Base-by-base conservation (phyloP, 768 basidiomycete genomes). In the button mushroom (Agaricus bisporus) region DNA sequence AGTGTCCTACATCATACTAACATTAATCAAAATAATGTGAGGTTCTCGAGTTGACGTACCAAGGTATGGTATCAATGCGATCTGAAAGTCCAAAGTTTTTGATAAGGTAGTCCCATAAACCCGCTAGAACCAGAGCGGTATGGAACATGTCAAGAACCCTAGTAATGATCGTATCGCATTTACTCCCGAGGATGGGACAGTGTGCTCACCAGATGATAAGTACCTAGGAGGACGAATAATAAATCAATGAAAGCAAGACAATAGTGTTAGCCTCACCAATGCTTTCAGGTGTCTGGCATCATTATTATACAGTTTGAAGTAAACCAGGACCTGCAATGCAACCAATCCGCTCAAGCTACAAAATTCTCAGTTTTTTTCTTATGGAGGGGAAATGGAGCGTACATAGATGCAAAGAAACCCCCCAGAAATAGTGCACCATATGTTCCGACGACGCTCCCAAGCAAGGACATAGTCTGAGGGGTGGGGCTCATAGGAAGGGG, bases 41-140 rank as follows among this genome's bases (percentile, higher is more conserved):
- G 18, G 25, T 39, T 39, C 17, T 9, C 15, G 15, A 22, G n/a
- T 44, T 1, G 48, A 29, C 63, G n/a, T 41, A 73, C 73, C 70
- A 70, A 22, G 70, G 65, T 35, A 77, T 73, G 8, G 54, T 50
- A 36, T 72, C 64, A n/a, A 72, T 68, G 15, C 51, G 51, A 1
- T 55, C 55, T 1, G 46, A 7, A 5, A 60, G 20, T 1, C 70
- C 72, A 55, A 67, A 73, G 41, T 68, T 51, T 0, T 45, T 48
- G 26, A 75, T 71, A 3, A 74, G 51, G 54, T 73, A 73, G 28
- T 70, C 59, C 72, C 74, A 77, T 14, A 73, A 54, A 5, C 71
- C 63, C 5, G 62, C 56, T 67, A 70, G 72, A 25, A 75, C 70
- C 50, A 72, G 64, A 14, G 56, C 57, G 0, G 72, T 74, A 55